Evolutionary conservation across 2,329 filamentous ascomycete genomes (phyloP), one percentile per base, ranked within the genome.

Genomic region (Blastomyces gilchristii): DNA sequence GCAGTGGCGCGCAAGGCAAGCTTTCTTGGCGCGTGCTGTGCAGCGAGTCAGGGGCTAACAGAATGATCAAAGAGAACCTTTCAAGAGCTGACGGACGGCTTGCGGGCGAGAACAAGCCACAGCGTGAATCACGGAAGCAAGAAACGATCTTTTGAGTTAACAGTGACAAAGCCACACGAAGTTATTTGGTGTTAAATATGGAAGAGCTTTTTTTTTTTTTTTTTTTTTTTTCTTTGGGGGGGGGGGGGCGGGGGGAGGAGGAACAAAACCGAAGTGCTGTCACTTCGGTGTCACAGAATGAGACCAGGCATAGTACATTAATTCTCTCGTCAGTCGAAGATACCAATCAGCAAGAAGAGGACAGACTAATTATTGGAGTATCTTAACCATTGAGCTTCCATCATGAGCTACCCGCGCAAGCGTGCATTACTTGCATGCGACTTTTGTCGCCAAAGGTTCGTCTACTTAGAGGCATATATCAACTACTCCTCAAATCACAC

Each of bases 401-500:
- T 14, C 37, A 63, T 58, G 63, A 63, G 62, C 49, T 63, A 64
- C 54, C 50, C 63, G 57, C 62, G 45, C 49, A 62, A 65, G 49
- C 64, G 64, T 25, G 60, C 60, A n/a, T 61, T 63, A 12, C 43
- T 65, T 34, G 64, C 64, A 22, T 65, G 63, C 49, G 56, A 62
- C 41, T 65, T 65, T 37, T 65, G 63, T 61, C 59, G 64, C 45
- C 54, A 58, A 39, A 62, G 64, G 64, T 65, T 49, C 45, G 57
- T 37, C 37, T 14, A 16, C 22, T 28, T 37, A 31, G 16, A 37
- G 7, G 7, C 14, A 22, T 22, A 37, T 56, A 16, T n/a, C n/a
- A n/a, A 18, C 4, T 47, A 8, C 43, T n/a, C 18, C n/a, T 22
- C 8, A 47, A 22, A 8, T 8, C n/a, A 9, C 45, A 7, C 18